These are phyloP conservation scores for Ophiostoma piceae DNA, from an alignment of 2,329 filamentous ascomycete genomes.

Conservation along the genomic window DNA sequence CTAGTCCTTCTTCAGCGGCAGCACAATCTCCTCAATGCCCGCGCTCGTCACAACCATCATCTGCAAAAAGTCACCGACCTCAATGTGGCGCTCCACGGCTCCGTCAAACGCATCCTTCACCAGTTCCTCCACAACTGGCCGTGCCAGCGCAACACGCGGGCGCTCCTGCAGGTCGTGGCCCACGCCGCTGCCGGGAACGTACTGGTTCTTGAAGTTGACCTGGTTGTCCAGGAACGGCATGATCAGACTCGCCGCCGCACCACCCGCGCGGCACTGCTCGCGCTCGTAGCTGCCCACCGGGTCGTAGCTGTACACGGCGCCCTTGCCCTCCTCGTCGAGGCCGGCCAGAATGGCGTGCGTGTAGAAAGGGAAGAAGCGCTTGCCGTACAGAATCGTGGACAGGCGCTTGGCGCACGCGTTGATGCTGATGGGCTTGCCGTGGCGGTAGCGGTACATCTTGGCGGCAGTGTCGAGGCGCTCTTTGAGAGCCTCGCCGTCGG, in stretches of 20 bases:
- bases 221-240: conserved; percentile 99
- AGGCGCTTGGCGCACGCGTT: conserved; percentile 91
- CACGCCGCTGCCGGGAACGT: conserved; percentile 76
- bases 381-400: conserved; percentile 91
- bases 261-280: conserved; percentile 90
- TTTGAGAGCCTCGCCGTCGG: conserved; percentile 88
- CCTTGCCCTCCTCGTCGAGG: conserved; percentile 88
- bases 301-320: conserved; percentile 94
- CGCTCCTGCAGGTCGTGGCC: conserved; percentile 75
- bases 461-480: conserved; percentile 90
- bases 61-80: conserved; percentile 94
- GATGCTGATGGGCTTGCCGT: conserved; percentile 93
- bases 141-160: conserved; percentile 63
- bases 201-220: conserved; percentile 99
- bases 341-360: conserved; percentile 90
- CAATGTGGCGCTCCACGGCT: conserved; percentile 96
- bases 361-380: conserved; percentile 99
- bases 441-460: conserved; percentile 98
- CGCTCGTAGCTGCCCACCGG: conserved; percentile 96
- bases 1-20: conserved; percentile 87
- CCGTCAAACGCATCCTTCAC: conserved; percentile 98
- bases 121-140: conserved; percentile 71
- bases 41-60: conserved; percentile 87
- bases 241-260: conserved; percentile 87
- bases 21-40: conserved; percentile 80